These are phyloP conservation scores for Hypoxylon sp. DNA, from an alignment of 2,329 filamentous ascomycete species.

Conservation along the genomic window DNA sequence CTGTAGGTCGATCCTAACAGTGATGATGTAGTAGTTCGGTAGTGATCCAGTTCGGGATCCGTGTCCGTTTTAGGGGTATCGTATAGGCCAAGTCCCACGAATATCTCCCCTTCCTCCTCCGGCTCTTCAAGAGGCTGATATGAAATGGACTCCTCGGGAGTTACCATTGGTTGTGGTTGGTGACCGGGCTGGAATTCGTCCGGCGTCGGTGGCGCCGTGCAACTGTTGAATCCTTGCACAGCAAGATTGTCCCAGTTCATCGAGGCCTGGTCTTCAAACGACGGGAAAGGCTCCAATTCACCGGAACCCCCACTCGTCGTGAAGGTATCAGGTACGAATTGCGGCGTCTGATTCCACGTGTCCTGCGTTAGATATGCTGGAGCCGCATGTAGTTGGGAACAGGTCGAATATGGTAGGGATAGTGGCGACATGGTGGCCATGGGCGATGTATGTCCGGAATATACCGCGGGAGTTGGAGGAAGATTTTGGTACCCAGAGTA, in stretches of 20 bases:
- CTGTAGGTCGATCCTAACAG: slow-evolving; percentile 65
- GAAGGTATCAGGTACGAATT: slow-evolving; percentile 49
- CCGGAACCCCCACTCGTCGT: slow-evolving; percentile 43
- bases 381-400: slow-evolving; percentile 49
- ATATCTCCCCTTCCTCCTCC: slow-evolving; percentile 73
- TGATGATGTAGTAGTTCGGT: slow-evolving; percentile 65
- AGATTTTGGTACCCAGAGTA: slow-evolving; percentile 58
- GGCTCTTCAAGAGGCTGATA: slow-evolving; percentile 64
- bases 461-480: slow-evolving; percentile 65
- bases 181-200: slow-evolving; percentile 67
- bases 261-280: slow-evolving; percentile 43
- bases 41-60: slow-evolving; percentile 65
- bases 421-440: slow-evolving; percentile 66
- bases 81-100: slow-evolving; percentile 86
- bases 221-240: slow-evolving; percentile 57
- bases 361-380: slow-evolving; percentile 57
- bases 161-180: slow-evolving; percentile 58
- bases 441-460: slow-evolving; percentile 70
- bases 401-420: slow-evolving; percentile 58
- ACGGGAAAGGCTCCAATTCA: slow-evolving; percentile 50
- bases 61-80: slow-evolving; percentile 71
- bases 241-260: slow-evolving; percentile 62
- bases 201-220: slow-evolving; percentile 69
- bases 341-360: slow-evolving; percentile 53
- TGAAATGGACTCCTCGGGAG: slow-evolving; percentile 62